Conservation (phyloP, 2,329 filamentous ascomycete species). For the Talaromyces sp. region DNA sequence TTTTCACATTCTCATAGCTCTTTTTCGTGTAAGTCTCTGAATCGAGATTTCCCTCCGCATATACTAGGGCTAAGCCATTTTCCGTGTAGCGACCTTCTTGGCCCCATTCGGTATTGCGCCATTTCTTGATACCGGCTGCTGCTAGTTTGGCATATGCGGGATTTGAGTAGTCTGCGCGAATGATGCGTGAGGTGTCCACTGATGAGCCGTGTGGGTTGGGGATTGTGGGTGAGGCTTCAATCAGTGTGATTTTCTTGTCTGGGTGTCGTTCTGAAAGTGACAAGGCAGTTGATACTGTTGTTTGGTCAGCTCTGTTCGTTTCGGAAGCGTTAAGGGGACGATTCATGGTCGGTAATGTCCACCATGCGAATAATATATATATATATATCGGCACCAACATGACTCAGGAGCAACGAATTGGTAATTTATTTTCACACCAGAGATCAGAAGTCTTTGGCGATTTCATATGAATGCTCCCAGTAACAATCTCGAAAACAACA, state of each 20-base stretch:
- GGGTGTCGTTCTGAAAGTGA: conserved; percentile 59
- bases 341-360: neutral
- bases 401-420: no score
- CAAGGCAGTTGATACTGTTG: conserved; percentile 58
- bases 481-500: neutral
- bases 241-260: conserved; percentile 50
- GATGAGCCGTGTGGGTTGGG: conserved; percentile 56
- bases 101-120: conserved; percentile 47
- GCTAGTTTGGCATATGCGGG: conserved; percentile 70
- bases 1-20: conserved; percentile 39
- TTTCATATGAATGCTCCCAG: no score
- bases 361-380: no score
- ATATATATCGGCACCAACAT: neutral
- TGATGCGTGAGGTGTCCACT: conserved; percentile 58
- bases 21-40: conserved; percentile 34
- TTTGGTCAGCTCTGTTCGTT: neutral
- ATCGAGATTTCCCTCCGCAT: conserved; percentile 27
- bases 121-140: conserved; percentile 64
- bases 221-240: conserved; percentile 52
- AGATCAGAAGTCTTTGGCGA: neutral
- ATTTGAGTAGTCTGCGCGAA: conserved; percentile 75
- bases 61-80: conserved; percentile 40
- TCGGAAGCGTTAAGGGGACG: neutral
- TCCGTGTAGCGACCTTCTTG: conserved; percentile 40
- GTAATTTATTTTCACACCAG: no score